Base-by-base conservation (phyloP, 2,329 filamentous ascomycete genomes). In the Fusarium compactum region DNA sequence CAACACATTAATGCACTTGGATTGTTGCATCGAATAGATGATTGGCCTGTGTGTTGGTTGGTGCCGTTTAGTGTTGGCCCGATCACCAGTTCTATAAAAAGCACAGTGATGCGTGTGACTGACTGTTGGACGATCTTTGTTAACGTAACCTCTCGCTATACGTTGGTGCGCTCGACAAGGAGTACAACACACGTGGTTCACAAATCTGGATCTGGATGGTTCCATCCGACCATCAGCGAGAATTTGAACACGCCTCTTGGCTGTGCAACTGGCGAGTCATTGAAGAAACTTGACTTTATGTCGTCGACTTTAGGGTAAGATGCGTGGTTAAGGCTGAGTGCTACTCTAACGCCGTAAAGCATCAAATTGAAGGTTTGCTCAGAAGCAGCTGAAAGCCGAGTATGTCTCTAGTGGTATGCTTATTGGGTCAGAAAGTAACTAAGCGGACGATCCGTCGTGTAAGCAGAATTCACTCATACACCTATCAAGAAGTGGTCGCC, bases 21-120 rank as follows among this genome's bases (percentile, higher is more conserved):
- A 25, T 40, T 47, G 32, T 59, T 53, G 54, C 27, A 27, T 32
- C 25, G 20, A 56, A 40, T 27, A 38, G 6, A n/a, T 27, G 22
- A 51, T 44, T 62, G 53, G 46, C 24, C 41, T 45, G 51, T 63
- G 52, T 46, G 45, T 60, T 45, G 65, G 8, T 18, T 8, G 22
- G 43, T 22, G 22, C 34, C 12, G 38, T n/a, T 53, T 20, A 27
- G 27, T 22, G 45, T 54, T 45, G 51, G 38, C 24, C 54, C 29
- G 41, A 44, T 59, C 29, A 27, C 22, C 30, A 22, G 45, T 64
- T 68, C 67, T 70, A 70, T 70, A 70, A 68, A 70, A 62, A 68
- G 67, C 55, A 62, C 43, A 44, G 25, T 24, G 25, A 56, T 57
- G 44, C 22, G 44, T 57, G 61, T 55, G 22, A 66, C 38, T 18